Percentiles rank a stretch among this genome's conserved stretches.
phyloP scores from a whole-genome alignment of 2,329 filamentous ascomycete genomes.

The Macrophomina phaseolina region DNA sequence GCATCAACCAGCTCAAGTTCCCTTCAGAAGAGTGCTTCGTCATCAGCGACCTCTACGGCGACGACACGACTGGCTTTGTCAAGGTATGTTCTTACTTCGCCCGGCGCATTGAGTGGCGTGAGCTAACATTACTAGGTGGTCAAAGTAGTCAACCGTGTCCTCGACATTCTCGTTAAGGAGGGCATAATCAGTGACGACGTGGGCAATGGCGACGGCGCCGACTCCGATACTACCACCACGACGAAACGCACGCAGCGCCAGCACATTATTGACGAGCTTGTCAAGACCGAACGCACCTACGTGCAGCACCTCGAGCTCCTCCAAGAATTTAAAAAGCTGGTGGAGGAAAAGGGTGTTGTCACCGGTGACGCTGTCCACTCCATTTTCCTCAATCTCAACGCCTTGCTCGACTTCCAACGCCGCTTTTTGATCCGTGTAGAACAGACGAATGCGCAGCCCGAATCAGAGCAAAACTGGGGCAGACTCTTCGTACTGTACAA shows the following conservation, averaged over 20 bases:
- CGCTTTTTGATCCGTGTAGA: conserved; percentile 95
- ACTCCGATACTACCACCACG: conserved; percentile 42
- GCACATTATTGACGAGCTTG: conserved; percentile 87
- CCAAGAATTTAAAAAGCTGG: conserved; percentile 85
- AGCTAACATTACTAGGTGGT: conserved; percentile 65
- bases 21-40: conserved; percentile 85
- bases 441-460: conserved; percentile 85
- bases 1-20: conserved; percentile 80
- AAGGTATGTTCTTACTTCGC: conserved; percentile 63
- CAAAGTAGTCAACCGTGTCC: conserved; percentile 87
- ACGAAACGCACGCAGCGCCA: conserved; percentile 75
- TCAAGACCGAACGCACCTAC: conserved; percentile 96
- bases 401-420: conserved; percentile 92
- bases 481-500: conserved; percentile 84
- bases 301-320: conserved; percentile 95
- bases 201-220: conserved; percentile 51
- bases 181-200: conserved; percentile 65
- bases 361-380: conserved; percentile 89
- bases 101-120: conserved; percentile 15
- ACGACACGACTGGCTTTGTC: conserved; percentile 95
- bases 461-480: conserved; percentile 88
- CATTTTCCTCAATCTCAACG: conserved; percentile 96
- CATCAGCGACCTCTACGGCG: conserved; percentile 87
- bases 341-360: conserved; percentile 86
- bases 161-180: conserved; percentile 81